Conservation (phyloP, 257 asterid species). For the Solanum sparsipilum region DNA sequence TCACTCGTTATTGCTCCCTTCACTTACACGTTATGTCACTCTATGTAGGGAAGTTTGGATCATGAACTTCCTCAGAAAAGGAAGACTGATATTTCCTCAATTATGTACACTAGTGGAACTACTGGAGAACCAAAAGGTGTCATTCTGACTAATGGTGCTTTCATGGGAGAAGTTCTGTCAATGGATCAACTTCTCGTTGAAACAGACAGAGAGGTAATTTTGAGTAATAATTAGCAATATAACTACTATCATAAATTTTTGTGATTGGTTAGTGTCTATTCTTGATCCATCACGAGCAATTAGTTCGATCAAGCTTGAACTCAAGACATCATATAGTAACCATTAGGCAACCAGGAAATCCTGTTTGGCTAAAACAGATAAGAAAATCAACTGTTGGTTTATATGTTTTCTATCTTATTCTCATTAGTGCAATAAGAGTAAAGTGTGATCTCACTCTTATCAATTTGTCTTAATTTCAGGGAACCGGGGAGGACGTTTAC, state of each 20-base stretch:
- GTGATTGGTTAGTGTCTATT: not conserved
- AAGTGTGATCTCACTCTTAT: not conserved
- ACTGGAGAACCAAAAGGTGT: slow-evolving; percentile 98
- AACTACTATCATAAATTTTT: not conserved
- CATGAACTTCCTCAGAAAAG: slow-evolving; percentile 49
- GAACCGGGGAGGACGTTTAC: slow-evolving; percentile 55
- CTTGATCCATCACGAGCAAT: not conserved
- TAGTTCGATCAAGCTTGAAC: not conserved
- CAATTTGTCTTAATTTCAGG: slow-evolving; percentile 26
- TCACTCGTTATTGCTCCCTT: not conserved
- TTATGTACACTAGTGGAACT: slow-evolving; percentile 97
- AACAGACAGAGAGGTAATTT: slow-evolving; percentile 54
- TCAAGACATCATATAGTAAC: not conserved
- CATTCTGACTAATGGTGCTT: slow-evolving; percentile 52
- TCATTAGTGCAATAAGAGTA: not conserved
- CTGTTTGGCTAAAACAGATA: not conserved
- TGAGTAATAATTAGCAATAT: not conserved
- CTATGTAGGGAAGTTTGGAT: slow-evolving; percentile 44
- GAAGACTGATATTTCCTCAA: slow-evolving; percentile 54
- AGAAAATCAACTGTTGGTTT: not conserved
- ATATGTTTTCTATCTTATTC: not conserved
- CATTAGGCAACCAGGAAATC: not conserved
- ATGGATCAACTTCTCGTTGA: slow-evolving; percentile 53
- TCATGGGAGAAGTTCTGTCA: slow-evolving; percentile 78
- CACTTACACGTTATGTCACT: not conserved